Conservation (phyloP, 202 grass and related monocot species). For the Panicum hallii region DNA sequence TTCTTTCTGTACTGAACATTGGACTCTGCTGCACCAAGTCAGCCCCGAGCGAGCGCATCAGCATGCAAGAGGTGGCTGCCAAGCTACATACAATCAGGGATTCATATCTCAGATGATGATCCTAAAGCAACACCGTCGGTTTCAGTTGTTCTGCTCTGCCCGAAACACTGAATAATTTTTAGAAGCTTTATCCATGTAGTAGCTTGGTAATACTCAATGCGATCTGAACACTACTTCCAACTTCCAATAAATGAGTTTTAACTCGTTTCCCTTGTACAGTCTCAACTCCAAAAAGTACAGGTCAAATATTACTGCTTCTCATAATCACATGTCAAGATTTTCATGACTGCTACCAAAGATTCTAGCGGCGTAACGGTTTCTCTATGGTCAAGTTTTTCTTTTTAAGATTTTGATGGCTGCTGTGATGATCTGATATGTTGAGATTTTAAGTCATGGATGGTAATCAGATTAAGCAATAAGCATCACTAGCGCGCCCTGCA, state of each 20-base stretch:
- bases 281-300: too few species aligned
- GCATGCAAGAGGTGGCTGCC: slow-evolving; percentile 36
- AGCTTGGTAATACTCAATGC: background rate
- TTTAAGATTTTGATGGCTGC: too few species aligned
- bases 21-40: slow-evolving; percentile 38
- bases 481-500: too few species aligned
- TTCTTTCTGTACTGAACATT: slow-evolving; percentile 32
- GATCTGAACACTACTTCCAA: background rate
- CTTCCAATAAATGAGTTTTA: background rate
- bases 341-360: too few species aligned
- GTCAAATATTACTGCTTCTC: too few species aligned
- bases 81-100: slow-evolving; percentile 22
- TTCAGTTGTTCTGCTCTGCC: background rate
- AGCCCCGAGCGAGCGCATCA: slow-evolving; percentile 26
- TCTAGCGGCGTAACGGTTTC: too few species aligned
- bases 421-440: too few species aligned
- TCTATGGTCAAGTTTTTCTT: too few species aligned
- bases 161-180: background rate
- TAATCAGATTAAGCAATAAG: too few species aligned
- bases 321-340: too few species aligned
- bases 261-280: background rate
- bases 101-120: background rate
- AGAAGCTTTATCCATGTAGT: background rate
- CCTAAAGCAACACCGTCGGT: background rate
- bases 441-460: too few species aligned